Base-by-base conservation (phyloP, 2,329 filamentous ascomycete genomes). In the Ascochyta rabiei region DNA sequence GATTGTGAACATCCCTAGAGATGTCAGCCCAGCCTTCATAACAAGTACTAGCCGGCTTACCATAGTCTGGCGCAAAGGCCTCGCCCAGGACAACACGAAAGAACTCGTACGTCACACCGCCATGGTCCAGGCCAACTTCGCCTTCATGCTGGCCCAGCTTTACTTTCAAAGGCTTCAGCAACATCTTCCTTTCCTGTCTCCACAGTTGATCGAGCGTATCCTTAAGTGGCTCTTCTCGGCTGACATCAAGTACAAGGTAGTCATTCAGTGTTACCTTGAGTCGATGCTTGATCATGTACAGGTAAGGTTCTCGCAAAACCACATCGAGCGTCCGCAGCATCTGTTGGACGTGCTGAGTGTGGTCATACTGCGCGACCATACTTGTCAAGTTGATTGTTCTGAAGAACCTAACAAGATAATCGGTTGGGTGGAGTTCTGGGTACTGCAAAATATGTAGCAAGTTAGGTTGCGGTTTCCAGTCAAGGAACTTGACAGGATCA, bases 61-160 rank as follows among this genome's bases (percentile, higher is more conserved):
- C 92, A 67, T 89, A 91, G 38, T 87, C 83, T 4, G 91, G 89
- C 64, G 91, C 82, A 40, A 98, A 82, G 3, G 89, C 90, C 68
- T 96, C 88, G 0, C 86, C 85, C 63, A 97, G 87, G 16, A 90
- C 86, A 24, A 97, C 77, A 15, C 91, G 86, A 77, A 99, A 98
- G 72, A 96, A 98, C 61, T 99, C 95, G 71, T 96, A 93, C 66
- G 97, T 93, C 1, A 99, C 93, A 59, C 95, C 95, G 38, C 95
- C 95, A 43, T 93, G 91, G 73, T 99, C 95, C 30, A 96, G 86
- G 0, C 95, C 95, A 71, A 96, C 88, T 73, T 98, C 95, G 26
- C 91, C 91, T 48, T 91, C 87, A 69, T 91, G 56, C 13, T 73
- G 89, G 3, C 92, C 92, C 53, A 98, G 84, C 45, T 91, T 88